Percentiles rank a stretch among this genome's conserved stretches.
These are phyloP conservation scores for Phytophthora sojae DNA, from an alignment of 352 stramenopile genomes.

Conservation along the genomic window DNA sequence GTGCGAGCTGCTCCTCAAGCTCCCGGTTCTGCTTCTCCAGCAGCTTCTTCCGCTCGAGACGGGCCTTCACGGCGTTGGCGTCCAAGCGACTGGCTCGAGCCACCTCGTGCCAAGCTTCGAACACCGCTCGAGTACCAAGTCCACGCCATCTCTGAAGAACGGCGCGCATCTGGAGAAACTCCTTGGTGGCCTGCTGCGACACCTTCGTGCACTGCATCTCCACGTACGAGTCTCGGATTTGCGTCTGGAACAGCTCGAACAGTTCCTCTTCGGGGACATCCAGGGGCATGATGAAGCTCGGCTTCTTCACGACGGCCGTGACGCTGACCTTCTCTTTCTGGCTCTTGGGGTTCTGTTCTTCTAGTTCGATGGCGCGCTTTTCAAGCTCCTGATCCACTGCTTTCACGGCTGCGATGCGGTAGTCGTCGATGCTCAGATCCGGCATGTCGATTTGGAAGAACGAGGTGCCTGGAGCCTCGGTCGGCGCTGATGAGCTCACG, in stretches of 20 bases:
- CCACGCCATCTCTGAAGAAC: slow-evolving; percentile 67
- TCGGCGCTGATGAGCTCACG: not conserved
- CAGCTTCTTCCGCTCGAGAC: slow-evolving; percentile 45
- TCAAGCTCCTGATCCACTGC: slow-evolving; percentile 46
- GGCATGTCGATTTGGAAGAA: slow-evolving; percentile 71
- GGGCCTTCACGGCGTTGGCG: slow-evolving; percentile 36
- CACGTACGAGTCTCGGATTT: slow-evolving; percentile 57
- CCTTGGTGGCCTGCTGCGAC: slow-evolving; percentile 51
- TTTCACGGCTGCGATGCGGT: slow-evolving; percentile 47
- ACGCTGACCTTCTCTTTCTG: not conserved
- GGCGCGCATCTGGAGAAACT: slow-evolving; percentile 69
- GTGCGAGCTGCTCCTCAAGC: slow-evolving; percentile 58
- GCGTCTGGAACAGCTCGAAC: slow-evolving; percentile 50
- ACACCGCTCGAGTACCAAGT: slow-evolving; percentile 56
- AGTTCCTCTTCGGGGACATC: slow-evolving; percentile 54
- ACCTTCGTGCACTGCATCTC: slow-evolving; percentile 58
- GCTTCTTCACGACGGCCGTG: slow-evolving; percentile 15
- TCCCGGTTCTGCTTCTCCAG: slow-evolving; percentile 59
- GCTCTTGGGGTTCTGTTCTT: slow-evolving; percentile 4
- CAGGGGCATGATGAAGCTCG: slow-evolving; percentile 32
- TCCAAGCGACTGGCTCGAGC: slow-evolving; percentile 45
- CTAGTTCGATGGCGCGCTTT: slow-evolving; percentile 29
- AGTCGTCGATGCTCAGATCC: slow-evolving; percentile 51
- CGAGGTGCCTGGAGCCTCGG: slow-evolving; percentile 1
- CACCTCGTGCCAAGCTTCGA: slow-evolving; percentile 71